phyloP scores from a whole-genome alignment of 2,329 filamentous ascomycete genomes.

The Aspergillus awamori region DNA sequence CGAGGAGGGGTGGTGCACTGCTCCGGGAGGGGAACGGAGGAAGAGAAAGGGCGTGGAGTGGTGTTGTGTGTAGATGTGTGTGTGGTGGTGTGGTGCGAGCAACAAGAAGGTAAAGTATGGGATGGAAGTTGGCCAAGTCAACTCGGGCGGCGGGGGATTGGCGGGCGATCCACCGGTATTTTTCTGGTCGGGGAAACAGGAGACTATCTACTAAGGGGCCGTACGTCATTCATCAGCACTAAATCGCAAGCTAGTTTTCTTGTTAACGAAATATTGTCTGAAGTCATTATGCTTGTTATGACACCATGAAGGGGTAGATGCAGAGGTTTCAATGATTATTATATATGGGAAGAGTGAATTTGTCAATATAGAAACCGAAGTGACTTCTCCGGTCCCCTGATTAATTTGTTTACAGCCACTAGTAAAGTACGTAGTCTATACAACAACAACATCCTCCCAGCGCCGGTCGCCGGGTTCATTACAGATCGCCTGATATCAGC shows the following conservation, averaged over 20 bases:
- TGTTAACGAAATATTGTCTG: too few relatives aligned
- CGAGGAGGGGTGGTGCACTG: neutral
- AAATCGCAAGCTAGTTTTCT: too few relatives aligned
- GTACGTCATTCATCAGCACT: slow-evolving; percentile 7
- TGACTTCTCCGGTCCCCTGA: neutral
- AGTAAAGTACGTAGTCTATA: neutral
- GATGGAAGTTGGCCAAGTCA: neutral
- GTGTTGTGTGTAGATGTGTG: too few relatives aligned
- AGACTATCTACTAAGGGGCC: neutral
- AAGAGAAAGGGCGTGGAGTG: neutral
- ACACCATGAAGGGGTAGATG: too few relatives aligned
- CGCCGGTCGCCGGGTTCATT: neutral
- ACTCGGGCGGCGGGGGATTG: slow-evolving; percentile 3
- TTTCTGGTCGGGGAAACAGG: neutral
- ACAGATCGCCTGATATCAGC: slow-evolving; percentile 8
- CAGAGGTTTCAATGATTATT: too few relatives aligned
- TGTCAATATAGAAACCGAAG: neutral
- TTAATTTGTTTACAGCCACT: slow-evolving; percentile 1
- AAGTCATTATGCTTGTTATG: too few relatives aligned
- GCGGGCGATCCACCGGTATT: neutral
- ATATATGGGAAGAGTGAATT: neutral
- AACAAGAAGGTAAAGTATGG: neutral
- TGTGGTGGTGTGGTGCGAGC: too few relatives aligned
- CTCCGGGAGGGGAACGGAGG: neutral
- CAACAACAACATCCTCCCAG: slow-evolving; percentile 1